Evolutionary conservation across 768 basidiomycete species (phyloP).

Genomic region (Lentinula lateritia): DNA sequence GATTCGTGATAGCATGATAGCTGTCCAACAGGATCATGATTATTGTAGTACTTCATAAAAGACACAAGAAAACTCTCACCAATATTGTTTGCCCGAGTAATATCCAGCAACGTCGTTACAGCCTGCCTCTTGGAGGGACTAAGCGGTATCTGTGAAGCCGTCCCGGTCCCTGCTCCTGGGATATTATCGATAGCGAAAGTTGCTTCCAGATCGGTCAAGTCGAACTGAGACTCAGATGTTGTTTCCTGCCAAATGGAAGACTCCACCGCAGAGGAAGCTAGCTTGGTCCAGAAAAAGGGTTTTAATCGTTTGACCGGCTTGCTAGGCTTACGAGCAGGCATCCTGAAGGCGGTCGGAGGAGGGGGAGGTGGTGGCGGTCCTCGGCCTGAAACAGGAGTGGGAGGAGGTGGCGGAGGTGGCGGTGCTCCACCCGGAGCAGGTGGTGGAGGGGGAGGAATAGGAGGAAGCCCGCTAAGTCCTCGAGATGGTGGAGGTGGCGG

Average conservation of each 20-base stretch:
- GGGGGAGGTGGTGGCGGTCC: conserved; percentile 20
- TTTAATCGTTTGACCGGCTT: conserved; percentile 40
- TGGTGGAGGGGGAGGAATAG: conserved; percentile 23
- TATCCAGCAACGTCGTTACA: conserved; percentile 70
- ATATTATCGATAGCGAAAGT: conserved; percentile 60
- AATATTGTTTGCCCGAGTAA: conserved; percentile 79
- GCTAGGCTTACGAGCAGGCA: conserved; percentile 2
- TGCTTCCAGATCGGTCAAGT: conserved; percentile 66
- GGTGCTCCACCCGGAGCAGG: conserved; percentile 28
- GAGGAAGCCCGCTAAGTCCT: conserved; percentile 9
- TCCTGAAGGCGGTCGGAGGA: conserved; percentile 20
- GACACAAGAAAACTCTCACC: conserved; percentile 34
- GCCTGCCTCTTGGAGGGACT: conserved; percentile 48
- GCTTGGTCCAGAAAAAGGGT: conserved; percentile 91
- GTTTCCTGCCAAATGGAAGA: conserved; percentile 72
- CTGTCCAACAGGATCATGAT: conserved; percentile 27
- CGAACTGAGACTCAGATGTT: conserved; percentile 34
- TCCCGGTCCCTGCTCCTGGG: conserved; percentile 16
- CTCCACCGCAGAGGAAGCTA: conserved; percentile 35
- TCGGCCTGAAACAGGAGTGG: conserved; percentile 20
- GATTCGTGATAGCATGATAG: conserved; percentile 80
- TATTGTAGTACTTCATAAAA: conserved; percentile 1
- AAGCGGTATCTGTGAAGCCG: conserved; percentile 33
- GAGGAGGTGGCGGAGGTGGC: conserved; percentile 31
- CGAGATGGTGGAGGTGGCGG: conserved; percentile 13